These are phyloP conservation scores for Plantago lanceolata DNA, from an alignment of 305 asterid species.

Conservation along the genomic window DNA sequence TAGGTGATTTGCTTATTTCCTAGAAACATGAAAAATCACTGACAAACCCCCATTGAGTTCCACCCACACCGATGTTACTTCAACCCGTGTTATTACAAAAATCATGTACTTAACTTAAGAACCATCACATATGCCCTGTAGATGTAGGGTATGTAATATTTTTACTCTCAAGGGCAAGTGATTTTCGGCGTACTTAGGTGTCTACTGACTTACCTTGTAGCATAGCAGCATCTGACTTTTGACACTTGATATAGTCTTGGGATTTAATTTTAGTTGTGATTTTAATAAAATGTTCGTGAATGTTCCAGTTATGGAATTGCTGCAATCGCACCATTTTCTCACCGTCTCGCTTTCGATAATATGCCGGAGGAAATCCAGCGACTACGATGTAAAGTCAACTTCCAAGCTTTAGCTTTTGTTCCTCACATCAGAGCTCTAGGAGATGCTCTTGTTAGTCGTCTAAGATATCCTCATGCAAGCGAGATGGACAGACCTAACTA, in stretches of 20 bases:
- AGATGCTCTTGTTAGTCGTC: slow-evolving; percentile 77
- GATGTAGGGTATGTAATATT: no score
- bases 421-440: slow-evolving; percentile 90
- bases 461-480: slow-evolving; percentile 48
- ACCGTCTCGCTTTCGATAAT: slow-evolving; percentile 82
- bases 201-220: neutral
- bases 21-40: no score
- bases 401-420: slow-evolving; percentile 80
- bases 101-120: no score
- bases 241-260: neutral
- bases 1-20: no score
- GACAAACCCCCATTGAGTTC: no score
- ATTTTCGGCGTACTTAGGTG: no score
- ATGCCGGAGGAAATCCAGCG: slow-evolving; percentile 92
- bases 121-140: no score
- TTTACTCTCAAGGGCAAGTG: no score
- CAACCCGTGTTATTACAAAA: no score
- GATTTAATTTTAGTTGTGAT: neutral
- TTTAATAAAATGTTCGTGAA: slow-evolving; percentile 14
- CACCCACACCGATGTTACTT: no score
- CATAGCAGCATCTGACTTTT: neutral
- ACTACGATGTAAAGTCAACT: slow-evolving; percentile 93
- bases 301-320: slow-evolving; percentile 82
- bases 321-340: slow-evolving; percentile 95
- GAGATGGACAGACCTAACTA: slow-evolving; percentile 36